Base-by-base conservation (phyloP, 73 alveolate genomes). In the Loxodes magnus region DNA sequence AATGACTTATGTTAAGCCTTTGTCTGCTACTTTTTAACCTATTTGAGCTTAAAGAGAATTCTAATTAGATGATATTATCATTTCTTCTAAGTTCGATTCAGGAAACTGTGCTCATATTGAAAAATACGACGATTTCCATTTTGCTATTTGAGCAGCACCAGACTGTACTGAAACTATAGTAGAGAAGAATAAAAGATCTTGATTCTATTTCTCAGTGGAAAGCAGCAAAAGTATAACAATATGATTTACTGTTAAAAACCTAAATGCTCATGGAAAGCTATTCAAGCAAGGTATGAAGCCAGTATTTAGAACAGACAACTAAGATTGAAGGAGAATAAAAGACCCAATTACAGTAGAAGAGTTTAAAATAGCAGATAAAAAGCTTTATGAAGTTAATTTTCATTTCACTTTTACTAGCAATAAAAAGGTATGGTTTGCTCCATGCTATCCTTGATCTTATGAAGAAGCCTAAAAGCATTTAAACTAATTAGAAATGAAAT, bases 161-260 rank as follows among this genome's bases (percentile, higher is more conserved):
- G 59, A 46, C 34, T 46, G 59, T 2, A 21, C 10, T 7, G 59
- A 41, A 0, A 46, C 59, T 1, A 12, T 25, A 46, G 59, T 41
- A 1, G 59, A 46, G 17, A 46, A 46, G 15, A 25, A 37, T 10
- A 25, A 41, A 3, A 35, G 79, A 31, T 36, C 86, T 0, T 64
- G 86, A 74, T 71, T 64, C 26, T 61, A 64, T 28, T 71, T 64
- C 43, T 35, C 34, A 51, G 61, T 71, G 10, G 54, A 68, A 16
- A 60, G 46, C 25, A 30, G 33, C 0, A 30, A 30, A 30, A 62
- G 25, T 35, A 19, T 15, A 1, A 53, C 50, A 21, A 46, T 37
- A n/a, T 25, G 53, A 41, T 63, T 71, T 41, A 24, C 38, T 4
- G 21, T 71, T 27, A 64, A 37, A 38, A 65, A 65, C 21, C 31